A percentile compares a stretch with the other conserved stretches of the same genome.
Evolutionary conservation across 257 asterid species (phyloP).

Genomic region (Parsonsia alboflavescens): DNA sequence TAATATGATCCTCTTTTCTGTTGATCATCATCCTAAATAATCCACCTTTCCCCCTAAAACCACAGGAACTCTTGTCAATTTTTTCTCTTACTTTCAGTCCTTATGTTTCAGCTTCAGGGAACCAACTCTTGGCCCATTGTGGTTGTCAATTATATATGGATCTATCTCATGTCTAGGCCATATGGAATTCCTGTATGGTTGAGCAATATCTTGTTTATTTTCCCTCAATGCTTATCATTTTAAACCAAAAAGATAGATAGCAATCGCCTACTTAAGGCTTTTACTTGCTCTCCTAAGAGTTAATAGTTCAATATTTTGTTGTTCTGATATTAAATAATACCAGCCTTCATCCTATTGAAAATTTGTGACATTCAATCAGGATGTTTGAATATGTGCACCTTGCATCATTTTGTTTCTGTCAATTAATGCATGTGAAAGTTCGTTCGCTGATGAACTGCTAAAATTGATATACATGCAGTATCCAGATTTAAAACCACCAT

Average conservation of each 20-base stretch:
- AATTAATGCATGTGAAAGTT: background rate
- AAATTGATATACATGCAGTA: conserved; percentile 45
- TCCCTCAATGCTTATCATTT: background rate
- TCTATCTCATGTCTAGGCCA: too few species aligned
- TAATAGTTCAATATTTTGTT: background rate
- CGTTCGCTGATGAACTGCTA: conserved; percentile 4
- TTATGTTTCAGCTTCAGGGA: background rate
- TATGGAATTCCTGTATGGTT: background rate
- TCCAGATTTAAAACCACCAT: conserved; percentile 85
- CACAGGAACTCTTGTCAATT: background rate
- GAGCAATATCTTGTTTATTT: background rate
- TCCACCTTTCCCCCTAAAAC: background rate
- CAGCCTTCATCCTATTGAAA: background rate
- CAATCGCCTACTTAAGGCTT: background rate
- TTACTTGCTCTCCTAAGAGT: background rate
- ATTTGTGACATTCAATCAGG: background rate
- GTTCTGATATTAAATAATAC: background rate
- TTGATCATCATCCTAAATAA: background rate
- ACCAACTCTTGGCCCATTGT: background rate
- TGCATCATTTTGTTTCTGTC: conserved; percentile 1
- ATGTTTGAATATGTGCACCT: background rate
- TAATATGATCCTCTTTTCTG: background rate
- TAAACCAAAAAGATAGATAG: background rate
- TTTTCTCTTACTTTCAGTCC: background rate
- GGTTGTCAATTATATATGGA: background rate